These are phyloP conservation scores for Pseudogymnoascus pannorum DNA, from an alignment of 2,329 filamentous ascomycete species.

Conservation along the genomic window DNA sequence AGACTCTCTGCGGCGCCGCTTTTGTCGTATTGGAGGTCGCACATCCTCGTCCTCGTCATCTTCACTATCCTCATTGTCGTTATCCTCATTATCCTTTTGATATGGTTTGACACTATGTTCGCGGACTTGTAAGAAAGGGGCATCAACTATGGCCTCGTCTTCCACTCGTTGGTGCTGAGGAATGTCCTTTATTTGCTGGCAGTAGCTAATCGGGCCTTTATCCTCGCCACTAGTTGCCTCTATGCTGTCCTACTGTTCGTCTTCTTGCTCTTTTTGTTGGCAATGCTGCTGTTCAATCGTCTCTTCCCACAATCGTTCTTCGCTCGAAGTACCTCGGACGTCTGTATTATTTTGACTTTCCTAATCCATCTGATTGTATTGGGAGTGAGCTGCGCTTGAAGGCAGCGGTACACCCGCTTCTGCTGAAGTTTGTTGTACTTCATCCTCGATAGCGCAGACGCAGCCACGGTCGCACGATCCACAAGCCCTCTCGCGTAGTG, in stretches of 20 bases:
- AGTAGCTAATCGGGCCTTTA: background rate
- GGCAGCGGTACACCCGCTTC: too few species aligned
- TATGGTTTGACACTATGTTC: background rate
- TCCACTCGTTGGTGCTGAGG: background rate
- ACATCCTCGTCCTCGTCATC: background rate
- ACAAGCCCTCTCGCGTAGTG: too few species aligned
- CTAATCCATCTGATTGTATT: background rate
- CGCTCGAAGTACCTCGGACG: background rate
- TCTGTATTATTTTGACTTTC: background rate
- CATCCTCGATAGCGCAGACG: too few species aligned
- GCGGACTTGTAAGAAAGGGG: background rate
- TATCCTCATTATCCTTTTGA: background rate
- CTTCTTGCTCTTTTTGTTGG: background rate
- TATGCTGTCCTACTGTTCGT: background rate
- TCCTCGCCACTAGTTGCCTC: background rate
- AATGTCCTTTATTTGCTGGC: background rate
- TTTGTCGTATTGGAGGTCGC: background rate
- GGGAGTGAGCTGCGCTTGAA: too few species aligned
- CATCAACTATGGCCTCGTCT: background rate
- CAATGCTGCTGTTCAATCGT: background rate
- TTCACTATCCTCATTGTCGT: background rate
- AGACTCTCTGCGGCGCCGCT: background rate
- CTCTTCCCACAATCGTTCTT: background rate
- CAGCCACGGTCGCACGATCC: too few species aligned
- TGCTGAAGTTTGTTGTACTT: too few species aligned